phyloP scores from a whole-genome alignment of 805 yeast species.

The Cyberlindnera xylosilytica region DNA sequence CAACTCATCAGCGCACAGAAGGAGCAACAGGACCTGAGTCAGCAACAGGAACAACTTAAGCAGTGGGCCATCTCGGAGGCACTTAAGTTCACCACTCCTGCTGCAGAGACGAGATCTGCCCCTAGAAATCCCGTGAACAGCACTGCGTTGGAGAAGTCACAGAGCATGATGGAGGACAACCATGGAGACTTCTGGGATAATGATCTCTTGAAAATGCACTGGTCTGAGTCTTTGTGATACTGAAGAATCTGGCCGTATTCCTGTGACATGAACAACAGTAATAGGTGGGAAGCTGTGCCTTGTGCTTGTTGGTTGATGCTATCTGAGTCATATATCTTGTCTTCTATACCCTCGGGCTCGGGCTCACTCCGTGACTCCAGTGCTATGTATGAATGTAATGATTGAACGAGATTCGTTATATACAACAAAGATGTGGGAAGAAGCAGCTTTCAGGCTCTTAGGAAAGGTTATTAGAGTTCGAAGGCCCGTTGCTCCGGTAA shows the following conservation, averaged over 20 bases:
- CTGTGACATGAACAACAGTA: background rate
- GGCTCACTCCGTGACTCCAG: too few species aligned
- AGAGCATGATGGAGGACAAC: background rate
- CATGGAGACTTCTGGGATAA: slow-evolving; percentile 1
- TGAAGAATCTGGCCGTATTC: too few species aligned
- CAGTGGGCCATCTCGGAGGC: slow-evolving; percentile 10
- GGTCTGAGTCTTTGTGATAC: slow-evolving; percentile 1
- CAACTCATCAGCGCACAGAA: slow-evolving; percentile 19
- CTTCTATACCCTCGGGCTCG: too few species aligned
- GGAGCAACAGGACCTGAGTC: slow-evolving; percentile 3
- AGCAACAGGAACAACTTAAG: slow-evolving; percentile 6
- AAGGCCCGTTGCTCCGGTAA: background rate
- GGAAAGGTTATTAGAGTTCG: background rate
- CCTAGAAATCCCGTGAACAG: too few species aligned
- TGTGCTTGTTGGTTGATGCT: background rate
- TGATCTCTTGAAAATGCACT: slow-evolving; percentile 7
- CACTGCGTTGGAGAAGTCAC: background rate
- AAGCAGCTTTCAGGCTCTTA: too few species aligned
- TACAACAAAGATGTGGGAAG: too few species aligned
- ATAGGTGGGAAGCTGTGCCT: background rate
- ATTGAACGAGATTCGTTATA: too few species aligned
- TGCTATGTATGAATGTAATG: too few species aligned
- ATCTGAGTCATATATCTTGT: too few species aligned
- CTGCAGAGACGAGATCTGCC: too few species aligned
- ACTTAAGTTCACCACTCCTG: slow-evolving; percentile 3